Percentiles rank a stretch among this genome's conserved stretches.
Conservation (phyloP, 805 yeast species). For the Cyberlindnera sargentensis region DNA sequence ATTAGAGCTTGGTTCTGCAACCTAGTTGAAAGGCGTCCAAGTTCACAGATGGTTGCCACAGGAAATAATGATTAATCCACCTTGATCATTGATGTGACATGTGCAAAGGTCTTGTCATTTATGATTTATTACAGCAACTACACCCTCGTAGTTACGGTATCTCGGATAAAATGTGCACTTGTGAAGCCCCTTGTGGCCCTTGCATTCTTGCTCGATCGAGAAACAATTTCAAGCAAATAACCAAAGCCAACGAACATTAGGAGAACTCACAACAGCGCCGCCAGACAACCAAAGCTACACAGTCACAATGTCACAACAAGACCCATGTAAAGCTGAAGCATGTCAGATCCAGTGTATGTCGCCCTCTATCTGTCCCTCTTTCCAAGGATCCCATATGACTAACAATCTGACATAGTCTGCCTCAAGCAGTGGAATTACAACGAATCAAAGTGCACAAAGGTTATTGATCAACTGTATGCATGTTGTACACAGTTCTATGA, state of each 20-base stretch:
- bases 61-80: too few species aligned
- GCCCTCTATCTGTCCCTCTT: too few species aligned
- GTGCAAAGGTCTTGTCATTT: too few species aligned
- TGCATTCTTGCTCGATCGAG: neutral
- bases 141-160: too few species aligned
- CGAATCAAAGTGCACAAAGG: conserved; percentile 65
- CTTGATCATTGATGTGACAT: too few species aligned
- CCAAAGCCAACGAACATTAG: neutral
- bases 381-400: neutral
- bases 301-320: conserved; percentile 6
- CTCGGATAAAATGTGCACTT: too few species aligned
- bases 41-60: too few species aligned
- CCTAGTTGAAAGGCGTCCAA: too few species aligned
- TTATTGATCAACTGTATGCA: conserved; percentile 62
- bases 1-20: too few species aligned
- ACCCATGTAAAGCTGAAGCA: conserved; percentile 70
- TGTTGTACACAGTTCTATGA: conserved; percentile 69
- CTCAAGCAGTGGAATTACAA: conserved; percentile 52
- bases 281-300: neutral
- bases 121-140: too few species aligned
- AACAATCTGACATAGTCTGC: conserved; percentile 41
- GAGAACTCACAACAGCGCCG: neutral
- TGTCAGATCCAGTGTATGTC: conserved; percentile 68
- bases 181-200: too few species aligned
- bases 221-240: neutral